These are phyloP conservation scores for Galerina sulciceps DNA, from an alignment of 768 basidiomycete genomes.

Conservation along the genomic window DNA sequence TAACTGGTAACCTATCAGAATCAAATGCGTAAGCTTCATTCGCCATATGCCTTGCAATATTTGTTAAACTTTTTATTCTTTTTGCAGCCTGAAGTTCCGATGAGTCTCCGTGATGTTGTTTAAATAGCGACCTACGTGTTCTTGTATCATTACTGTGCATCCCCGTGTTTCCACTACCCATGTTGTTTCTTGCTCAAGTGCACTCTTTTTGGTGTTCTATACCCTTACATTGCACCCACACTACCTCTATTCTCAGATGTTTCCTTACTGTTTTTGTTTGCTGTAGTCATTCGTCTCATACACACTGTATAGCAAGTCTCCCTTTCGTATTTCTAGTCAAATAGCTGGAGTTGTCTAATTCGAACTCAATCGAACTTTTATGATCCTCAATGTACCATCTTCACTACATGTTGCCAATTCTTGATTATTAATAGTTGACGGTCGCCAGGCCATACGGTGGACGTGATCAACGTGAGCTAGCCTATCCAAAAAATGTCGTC, in stretches of 20 bases:
- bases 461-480: conserved; percentile 78
- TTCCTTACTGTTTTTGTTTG: conserved; percentile 59
- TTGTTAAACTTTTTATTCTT: conserved; percentile 23
- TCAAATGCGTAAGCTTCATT: conserved; percentile 79
- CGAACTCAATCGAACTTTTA: conserved; percentile 58
- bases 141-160: conserved; percentile 85
- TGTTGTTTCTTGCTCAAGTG: conserved; percentile 46
- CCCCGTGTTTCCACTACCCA: conserved; percentile 37
- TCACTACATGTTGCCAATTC: conserved; percentile 89
- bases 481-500: conserved; percentile 40
- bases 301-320: conserved; percentile 73
- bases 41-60: not conserved
- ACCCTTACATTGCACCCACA: conserved; percentile 61
- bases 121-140: conserved; percentile 58
- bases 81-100: conserved; percentile 84
- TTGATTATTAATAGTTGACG: conserved; percentile 35
- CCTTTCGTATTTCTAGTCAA: conserved; percentile 42
- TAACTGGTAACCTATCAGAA: conserved; percentile 44
- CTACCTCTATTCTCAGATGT: conserved; percentile 53
- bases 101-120: conserved; percentile 88
- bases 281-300: conserved; percentile 44
- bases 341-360: conserved; percentile 48
- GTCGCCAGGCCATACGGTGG: conserved; percentile 82
- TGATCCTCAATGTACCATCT: conserved; percentile 87
- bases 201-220: conserved; percentile 67